Percentiles rank a stretch among this genome's conserved stretches.
Evolutionary conservation across 192 early-diverging fungal species (phyloP).

Genomic region (Backusella luteola): DNA sequence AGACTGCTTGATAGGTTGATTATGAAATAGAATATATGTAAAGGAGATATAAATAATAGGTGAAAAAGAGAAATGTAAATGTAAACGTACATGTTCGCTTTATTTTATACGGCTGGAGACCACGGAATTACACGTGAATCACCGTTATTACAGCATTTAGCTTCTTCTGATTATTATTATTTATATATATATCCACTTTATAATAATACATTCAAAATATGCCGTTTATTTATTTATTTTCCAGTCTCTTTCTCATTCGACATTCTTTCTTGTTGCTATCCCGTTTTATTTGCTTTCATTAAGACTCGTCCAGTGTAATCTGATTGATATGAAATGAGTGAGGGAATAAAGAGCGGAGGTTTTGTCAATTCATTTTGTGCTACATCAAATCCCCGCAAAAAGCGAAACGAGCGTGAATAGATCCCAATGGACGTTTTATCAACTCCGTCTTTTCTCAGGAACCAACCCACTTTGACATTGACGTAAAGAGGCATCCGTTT

Average conservation of each 20-base stretch:
- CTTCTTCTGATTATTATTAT: background rate
- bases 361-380: background rate
- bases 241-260: background rate
- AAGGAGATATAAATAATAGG: background rate
- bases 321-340: background rate
- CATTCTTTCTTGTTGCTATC: background rate
- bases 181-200: background rate
- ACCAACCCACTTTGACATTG: background rate
- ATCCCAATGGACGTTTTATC: background rate
- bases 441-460: background rate
- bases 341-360: background rate
- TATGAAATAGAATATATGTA: background rate
- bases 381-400: background rate
- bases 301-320: background rate
- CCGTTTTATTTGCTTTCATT: background rate
- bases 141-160: background rate
- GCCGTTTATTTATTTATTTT: background rate
- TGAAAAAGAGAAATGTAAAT: background rate
- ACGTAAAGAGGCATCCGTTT: background rate
- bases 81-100: background rate
- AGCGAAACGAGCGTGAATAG: background rate
- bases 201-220: background rate
- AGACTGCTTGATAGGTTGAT: background rate
- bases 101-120: background rate
- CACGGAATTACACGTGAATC: slow-evolving; percentile 3